These are phyloP conservation scores for Nicotiana benthamiana DNA, from an alignment of 257 asterid genomes.

Conservation along the genomic window DNA sequence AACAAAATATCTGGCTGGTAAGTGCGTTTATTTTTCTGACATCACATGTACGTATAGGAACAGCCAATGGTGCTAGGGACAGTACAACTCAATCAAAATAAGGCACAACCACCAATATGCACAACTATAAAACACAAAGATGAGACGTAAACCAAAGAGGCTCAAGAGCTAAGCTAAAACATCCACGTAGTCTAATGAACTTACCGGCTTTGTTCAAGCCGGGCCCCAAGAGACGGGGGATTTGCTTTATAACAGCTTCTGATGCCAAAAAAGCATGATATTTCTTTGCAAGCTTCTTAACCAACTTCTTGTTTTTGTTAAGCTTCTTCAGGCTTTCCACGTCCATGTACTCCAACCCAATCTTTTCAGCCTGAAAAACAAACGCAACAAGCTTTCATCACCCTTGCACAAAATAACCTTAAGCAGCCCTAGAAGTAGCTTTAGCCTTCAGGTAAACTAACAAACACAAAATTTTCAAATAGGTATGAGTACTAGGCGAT, in stretches of 20 bases:
- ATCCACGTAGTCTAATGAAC: neutral
- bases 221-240: conserved; percentile 8
- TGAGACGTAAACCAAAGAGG: neutral
- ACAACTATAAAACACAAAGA: neutral
- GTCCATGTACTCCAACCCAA: neutral
- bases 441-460: neutral
- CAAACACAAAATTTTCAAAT: neutral
- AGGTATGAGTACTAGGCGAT: neutral
- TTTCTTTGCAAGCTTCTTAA: neutral
- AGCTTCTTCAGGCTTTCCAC: conserved; percentile 5
- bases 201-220: conserved; percentile 9
- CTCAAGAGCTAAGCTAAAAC: neutral
- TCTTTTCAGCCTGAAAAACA: conserved; percentile 5
- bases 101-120: neutral
- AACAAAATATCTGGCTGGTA: neutral
- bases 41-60: neutral
- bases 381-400: neutral
- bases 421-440: neutral
- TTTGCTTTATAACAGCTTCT: conserved; percentile 9
- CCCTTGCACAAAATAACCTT: neutral
- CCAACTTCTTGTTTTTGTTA: conserved; percentile 7
- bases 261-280: conserved; percentile 7
- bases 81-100: neutral
- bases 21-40: neutral
- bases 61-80: neutral